These are phyloP conservation scores for Penicillium brevicompactum DNA, from an alignment of 2,329 filamentous ascomycete genomes.

Conservation along the genomic window DNA sequence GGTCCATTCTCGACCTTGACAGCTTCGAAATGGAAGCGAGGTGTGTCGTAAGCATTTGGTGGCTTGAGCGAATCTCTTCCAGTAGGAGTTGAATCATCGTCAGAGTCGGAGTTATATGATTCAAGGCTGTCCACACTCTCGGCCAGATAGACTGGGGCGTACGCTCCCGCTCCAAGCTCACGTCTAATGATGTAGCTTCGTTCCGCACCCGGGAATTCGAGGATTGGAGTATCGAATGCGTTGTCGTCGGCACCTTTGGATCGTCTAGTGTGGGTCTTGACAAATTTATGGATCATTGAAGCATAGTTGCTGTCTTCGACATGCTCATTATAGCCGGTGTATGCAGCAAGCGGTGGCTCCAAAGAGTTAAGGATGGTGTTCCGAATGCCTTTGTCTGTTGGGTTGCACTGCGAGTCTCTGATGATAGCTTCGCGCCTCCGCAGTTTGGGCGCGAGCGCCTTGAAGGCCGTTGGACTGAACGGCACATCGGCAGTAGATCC, in stretches of 20 bases:
- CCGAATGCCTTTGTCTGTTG: slow-evolving; percentile 75
- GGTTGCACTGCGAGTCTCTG: slow-evolving; percentile 82
- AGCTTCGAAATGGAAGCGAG: slow-evolving; percentile 70
- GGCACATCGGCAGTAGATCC: slow-evolving; percentile 35
- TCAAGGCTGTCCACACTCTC: slow-evolving; percentile 66
- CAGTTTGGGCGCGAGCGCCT: slow-evolving; percentile 28
- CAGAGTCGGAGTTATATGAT: slow-evolving; percentile 36
- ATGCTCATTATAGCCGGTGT: slow-evolving; percentile 79
- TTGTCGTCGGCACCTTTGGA: slow-evolving; percentile 59
- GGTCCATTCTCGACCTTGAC: slow-evolving; percentile 88
- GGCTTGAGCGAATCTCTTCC: slow-evolving; percentile 52
- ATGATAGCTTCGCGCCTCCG: slow-evolving; percentile 65
- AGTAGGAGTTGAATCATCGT: slow-evolving; percentile 47
- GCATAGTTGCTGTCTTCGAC: slow-evolving; percentile 66
- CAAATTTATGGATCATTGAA: slow-evolving; percentile 77
- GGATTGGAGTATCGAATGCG: slow-evolving; percentile 60
- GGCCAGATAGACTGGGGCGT: slow-evolving; percentile 91
- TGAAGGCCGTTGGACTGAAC: slow-evolving; percentile 43
- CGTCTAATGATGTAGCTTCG: slow-evolving; percentile 76
- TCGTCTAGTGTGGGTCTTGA: slow-evolving; percentile 64
- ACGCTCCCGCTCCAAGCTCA: slow-evolving; percentile 90
- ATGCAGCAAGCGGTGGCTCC: slow-evolving; percentile 72
- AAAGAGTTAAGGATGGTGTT: slow-evolving; percentile 73
- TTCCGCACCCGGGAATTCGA: slow-evolving; percentile 67
- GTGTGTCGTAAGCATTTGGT: slow-evolving; percentile 18